phyloP scores from a whole-genome alignment of 2,329 filamentous ascomycete genomes.

The Hymenoscyphus fraxineus region DNA sequence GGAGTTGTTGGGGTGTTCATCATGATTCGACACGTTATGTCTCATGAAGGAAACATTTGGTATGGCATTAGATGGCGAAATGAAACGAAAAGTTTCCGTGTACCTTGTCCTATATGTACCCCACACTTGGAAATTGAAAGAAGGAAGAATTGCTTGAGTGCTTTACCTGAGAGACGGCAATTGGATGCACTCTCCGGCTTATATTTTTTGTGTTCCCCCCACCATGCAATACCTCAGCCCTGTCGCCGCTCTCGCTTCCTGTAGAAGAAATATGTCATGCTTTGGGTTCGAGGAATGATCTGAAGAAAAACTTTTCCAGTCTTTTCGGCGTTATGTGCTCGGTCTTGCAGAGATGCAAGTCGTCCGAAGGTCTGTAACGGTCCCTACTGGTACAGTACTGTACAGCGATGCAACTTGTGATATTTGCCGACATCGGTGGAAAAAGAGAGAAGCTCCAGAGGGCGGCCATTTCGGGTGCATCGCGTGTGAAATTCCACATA shows the following conservation, averaged over 20 bases:
- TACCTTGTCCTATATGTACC: conserved; percentile 12
- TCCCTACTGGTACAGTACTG: neutral
- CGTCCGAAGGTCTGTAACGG: neutral
- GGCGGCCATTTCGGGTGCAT: conserved; percentile 11
- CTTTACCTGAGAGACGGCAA: conserved; percentile 15
- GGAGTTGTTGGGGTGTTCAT: too few relatives aligned
- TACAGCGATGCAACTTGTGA: neutral
- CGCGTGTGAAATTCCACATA: neutral
- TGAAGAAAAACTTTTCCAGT: conserved; percentile 2
- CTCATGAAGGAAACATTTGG: too few relatives aligned
- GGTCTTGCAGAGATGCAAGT: conserved; percentile 1
- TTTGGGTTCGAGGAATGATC: neutral
- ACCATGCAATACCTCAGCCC: neutral
- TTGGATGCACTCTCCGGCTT: neutral
- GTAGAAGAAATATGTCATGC: neutral
- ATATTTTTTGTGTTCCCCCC: neutral
- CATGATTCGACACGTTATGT: too few relatives aligned
- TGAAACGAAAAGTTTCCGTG: too few relatives aligned
- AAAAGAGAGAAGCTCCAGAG: neutral
- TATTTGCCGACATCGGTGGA: conserved; percentile 1
- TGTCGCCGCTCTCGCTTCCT: neutral
- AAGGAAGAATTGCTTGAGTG: conserved; percentile 7
- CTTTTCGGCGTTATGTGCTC: neutral
- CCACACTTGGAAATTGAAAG: conserved; percentile 18
- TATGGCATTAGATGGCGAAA: too few relatives aligned